Evolutionary conservation across 495 filamentous ascomycete species (phyloP).

Genomic region (Schizothecium vesticola): DNA sequence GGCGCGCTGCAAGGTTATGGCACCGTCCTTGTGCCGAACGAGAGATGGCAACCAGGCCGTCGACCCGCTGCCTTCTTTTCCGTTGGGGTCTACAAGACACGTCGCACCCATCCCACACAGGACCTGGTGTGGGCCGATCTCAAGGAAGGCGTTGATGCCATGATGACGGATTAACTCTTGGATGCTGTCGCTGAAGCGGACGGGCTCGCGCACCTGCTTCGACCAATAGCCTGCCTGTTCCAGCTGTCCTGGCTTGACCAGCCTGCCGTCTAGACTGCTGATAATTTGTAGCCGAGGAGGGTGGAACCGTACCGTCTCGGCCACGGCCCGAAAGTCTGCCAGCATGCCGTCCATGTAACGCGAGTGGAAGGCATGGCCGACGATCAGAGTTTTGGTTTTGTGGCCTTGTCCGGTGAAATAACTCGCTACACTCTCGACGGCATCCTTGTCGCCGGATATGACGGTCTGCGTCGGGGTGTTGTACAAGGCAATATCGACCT

Average conservation of each 20-base stretch:
- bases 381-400: conserved; percentile 19
- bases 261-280: conserved; percentile 26
- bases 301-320: conserved; percentile 20
- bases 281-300: conserved; percentile 20
- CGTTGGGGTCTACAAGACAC: conserved; percentile 23
- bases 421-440: conserved; percentile 13
- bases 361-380: conserved; percentile 27
- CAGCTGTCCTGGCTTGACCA: conserved; percentile 19
- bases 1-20: conserved; percentile 9
- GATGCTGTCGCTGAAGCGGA: conserved; percentile 26
- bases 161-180: conserved; percentile 14
- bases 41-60: conserved; percentile 23
- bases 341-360: conserved; percentile 25
- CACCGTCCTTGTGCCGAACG: not conserved
- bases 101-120: conserved; percentile 16
- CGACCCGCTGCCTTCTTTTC: not conserved
- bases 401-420: conserved; percentile 16
- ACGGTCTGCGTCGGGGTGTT: conserved; percentile 28
- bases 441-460: conserved; percentile 21
- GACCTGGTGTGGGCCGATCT: conserved; percentile 26
- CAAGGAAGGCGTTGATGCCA: conserved; percentile 26
- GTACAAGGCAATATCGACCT: conserved; percentile 20
- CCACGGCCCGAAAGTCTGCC: conserved; percentile 20
- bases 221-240: conserved; percentile 28
- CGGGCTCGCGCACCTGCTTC: conserved; percentile 22